Evolutionary conservation across 164 flowering plant species (phyloP), one percentile per base, ranked within the genome.

Genomic region (Berberis thunbergii): DNA sequence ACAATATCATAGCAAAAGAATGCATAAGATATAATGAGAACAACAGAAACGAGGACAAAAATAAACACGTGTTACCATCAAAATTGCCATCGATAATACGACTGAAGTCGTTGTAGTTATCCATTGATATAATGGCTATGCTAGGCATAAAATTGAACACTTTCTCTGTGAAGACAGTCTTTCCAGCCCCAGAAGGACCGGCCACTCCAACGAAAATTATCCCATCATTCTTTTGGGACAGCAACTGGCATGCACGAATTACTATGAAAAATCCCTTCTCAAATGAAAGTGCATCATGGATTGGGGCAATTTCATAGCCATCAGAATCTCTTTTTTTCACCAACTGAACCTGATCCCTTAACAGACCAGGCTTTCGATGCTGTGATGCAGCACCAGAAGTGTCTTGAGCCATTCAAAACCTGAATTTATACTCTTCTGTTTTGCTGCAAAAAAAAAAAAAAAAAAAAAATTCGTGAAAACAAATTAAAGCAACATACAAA

Each of bases 151-250:
- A 88, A 67, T 81, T 86, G 64, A 88, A 79, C 54, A 91, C 81
- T 78, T 95, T 91, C 68, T 95, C 99, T 1, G 97, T 87, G 50
- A 91, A 91, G 1, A 86, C 79, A 58, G 97, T 91, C 79, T 95
- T 95, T 70, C 99, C 97, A 66, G 99, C 97, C 8, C 99, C 99
- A 57, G 97, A 91, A 41, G 97, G 99, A 53, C 99, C 99, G 7
- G 97, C 97, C 59, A 94, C 58, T 8, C 99, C 99, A 6, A 91
- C 80, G 64, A 91, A 68, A 72, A 87, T 77, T 39, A 95, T 71
- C 45, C 97, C 99, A 54, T 85, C 89, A 76, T 89, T 95, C 74
- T 88, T 84, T 58, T 91, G 97, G 38, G 91, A 80, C 69, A 95
- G 70, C 73, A 88, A 67, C 61, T 95, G 98, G 79, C 96, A 89